Percentiles rank a stretch among this genome's conserved stretches.
Conservation (phyloP, 805 yeast species). For the Ogataea pilisensis region DNA sequence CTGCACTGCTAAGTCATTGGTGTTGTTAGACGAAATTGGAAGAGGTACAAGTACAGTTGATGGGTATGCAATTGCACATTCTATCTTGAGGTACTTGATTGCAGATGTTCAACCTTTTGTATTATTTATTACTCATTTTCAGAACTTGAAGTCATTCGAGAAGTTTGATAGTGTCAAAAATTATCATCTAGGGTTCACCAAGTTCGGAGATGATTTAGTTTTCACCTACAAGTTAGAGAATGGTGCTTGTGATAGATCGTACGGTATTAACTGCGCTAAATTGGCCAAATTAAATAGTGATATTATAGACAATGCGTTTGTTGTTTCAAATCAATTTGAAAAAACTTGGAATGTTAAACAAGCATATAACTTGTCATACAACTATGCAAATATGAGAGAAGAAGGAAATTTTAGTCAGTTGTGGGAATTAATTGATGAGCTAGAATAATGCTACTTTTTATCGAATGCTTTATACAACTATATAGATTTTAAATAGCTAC, state of each 20-base stretch:
- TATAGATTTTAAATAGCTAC: too few species aligned
- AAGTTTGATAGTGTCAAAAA: constrained; percentile 42
- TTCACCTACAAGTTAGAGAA: constrained; percentile 48
- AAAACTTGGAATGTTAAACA: constrained; percentile 15
- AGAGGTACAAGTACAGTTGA: constrained; percentile 68
- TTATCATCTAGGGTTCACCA: constrained; percentile 63
- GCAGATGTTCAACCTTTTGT: constrained; percentile 46
- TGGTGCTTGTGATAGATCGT: constrained; percentile 60
- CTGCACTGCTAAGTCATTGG: constrained; percentile 52
- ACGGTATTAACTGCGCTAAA: constrained; percentile 82
- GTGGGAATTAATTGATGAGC: constrained; percentile 19
- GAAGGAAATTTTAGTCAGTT: constrained; percentile 8
- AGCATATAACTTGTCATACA: constrained; percentile 9
- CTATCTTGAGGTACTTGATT: constrained; percentile 61
- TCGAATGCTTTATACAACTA: not conserved
- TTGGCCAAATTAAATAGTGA: constrained; percentile 57
- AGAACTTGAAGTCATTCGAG: constrained; percentile 54
- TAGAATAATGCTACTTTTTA: constrained; percentile 5
- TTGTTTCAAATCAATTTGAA: constrained; percentile 29
- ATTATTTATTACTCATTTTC: constrained; percentile 83
- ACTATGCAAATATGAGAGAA: constrained; percentile 1
- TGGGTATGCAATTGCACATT: constrained; percentile 77
- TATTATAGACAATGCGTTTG: constrained; percentile 43
- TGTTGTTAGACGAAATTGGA: constrained; percentile 73
- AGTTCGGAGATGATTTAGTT: constrained; percentile 37